Evolutionary conservation across 176 grass and related monocot genomes (phyloP).

Genomic region (Elaeis guineensis): DNA sequence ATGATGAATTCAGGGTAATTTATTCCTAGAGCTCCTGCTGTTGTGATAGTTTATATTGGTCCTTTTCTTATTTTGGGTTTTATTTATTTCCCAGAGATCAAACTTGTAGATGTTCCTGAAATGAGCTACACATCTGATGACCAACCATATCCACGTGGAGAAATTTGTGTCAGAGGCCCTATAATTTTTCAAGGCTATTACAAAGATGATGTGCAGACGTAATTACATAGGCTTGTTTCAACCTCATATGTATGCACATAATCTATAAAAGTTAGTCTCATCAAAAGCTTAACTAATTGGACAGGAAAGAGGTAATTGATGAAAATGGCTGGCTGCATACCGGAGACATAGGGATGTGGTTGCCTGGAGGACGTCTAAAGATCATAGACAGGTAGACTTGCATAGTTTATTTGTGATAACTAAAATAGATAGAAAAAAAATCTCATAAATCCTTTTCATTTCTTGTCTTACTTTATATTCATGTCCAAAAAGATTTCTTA

Average conservation of each 20-base stretch:
- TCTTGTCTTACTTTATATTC: too few species aligned
- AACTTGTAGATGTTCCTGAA: conserved; percentile 93
- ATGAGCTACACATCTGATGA: conserved; percentile 97
- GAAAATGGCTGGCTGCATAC: conserved; percentile 93
- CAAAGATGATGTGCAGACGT: conserved; percentile 91
- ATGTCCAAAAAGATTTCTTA: too few species aligned
- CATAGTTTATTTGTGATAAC: not conserved
- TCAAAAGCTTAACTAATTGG: conserved; percentile 20
- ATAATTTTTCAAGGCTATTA: conserved; percentile 69
- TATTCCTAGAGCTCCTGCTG: not conserved
- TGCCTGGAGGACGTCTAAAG: conserved; percentile 82
- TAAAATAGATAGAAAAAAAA: too few species aligned
- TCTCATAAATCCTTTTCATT: too few species aligned
- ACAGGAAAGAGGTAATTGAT: conserved; percentile 75
- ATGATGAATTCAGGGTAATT: too few species aligned
- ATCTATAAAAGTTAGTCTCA: conserved; percentile 4
- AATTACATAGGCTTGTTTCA: conserved; percentile 17
- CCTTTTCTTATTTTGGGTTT: not conserved
- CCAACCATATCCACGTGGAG: conserved; percentile 82
- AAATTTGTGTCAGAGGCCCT: conserved; percentile 93
- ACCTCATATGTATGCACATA: not conserved
- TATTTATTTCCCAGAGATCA: conserved; percentile 58
- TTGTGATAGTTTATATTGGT: not conserved
- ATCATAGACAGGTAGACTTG: conserved; percentile 83
- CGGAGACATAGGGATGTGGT: conserved; percentile 95